phyloP scores from a whole-genome alignment of 2,329 filamentous ascomycete genomes.

The Aspergillus hortae region DNA sequence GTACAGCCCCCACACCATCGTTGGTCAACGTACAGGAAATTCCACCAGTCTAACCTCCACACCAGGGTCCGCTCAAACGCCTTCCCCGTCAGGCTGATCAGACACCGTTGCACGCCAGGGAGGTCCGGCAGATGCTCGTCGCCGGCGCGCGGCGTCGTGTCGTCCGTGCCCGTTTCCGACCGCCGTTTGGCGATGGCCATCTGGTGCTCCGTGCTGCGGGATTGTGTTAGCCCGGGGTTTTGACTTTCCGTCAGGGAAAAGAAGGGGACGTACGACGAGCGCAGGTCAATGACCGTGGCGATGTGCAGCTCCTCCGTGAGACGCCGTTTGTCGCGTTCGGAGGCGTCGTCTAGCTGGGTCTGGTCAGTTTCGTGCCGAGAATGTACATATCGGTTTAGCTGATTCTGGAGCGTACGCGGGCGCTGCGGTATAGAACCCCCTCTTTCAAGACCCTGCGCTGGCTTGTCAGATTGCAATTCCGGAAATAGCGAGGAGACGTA shows the following conservation, averaged over 20 bases:
- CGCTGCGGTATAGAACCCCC: slow-evolving; percentile 65
- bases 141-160: slow-evolving; percentile 45
- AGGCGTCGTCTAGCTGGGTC: slow-evolving; percentile 62
- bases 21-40: slow-evolving; percentile 51
- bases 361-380: not conserved
- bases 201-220: slow-evolving; percentile 65
- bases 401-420: slow-evolving; percentile 50
- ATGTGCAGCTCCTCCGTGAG: slow-evolving; percentile 62
- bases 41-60: slow-evolving; percentile 64
- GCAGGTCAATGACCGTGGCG: slow-evolving; percentile 71
- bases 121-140: slow-evolving; percentile 59
- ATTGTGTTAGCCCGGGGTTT: not conserved
- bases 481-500: slow-evolving; percentile 8
- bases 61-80: slow-evolving; percentile 67
- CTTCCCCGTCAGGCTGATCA: slow-evolving; percentile 71
- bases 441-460: slow-evolving; percentile 50
- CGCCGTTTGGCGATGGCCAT: slow-evolving; percentile 63
- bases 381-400: not conserved
- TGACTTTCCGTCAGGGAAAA: not conserved
- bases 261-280: slow-evolving; percentile 59
- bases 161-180: slow-evolving; percentile 25
- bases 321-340: slow-evolving; percentile 57
- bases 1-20: not conserved
- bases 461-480: not conserved
- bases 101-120: slow-evolving; percentile 58